These are phyloP conservation scores for Aurantiochytrium sp. DNA, from an alignment of 108 stramenopile species.

Conservation along the genomic window DNA sequence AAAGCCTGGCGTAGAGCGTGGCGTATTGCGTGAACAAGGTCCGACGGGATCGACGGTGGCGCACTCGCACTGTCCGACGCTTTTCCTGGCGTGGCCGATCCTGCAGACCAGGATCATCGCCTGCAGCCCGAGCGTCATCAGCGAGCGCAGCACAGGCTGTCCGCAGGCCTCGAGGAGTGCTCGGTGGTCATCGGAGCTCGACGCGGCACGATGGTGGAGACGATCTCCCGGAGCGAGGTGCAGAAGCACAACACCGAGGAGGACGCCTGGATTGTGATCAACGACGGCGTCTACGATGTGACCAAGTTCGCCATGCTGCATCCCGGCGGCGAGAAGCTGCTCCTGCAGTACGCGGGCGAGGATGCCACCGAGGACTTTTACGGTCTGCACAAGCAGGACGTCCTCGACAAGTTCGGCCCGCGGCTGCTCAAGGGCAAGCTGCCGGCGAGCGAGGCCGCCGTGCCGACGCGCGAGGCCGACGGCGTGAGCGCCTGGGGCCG, in stretches of 20 bases:
- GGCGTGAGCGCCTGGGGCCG: background rate
- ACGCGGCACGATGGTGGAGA: background rate
- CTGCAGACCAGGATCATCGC: too few species aligned
- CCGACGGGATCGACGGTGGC: too few species aligned
- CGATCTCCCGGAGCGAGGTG: conserved; percentile 58
- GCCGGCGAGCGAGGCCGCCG: background rate
- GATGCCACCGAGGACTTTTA: conserved; percentile 59
- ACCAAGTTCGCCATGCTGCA: conserved; percentile 92
- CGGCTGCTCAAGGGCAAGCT: conserved; percentile 1
- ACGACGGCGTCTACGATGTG: conserved; percentile 95
- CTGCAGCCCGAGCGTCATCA: too few species aligned
- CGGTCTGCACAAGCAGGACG: background rate
- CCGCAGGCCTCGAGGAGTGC: too few species aligned
- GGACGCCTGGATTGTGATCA: conserved; percentile 91
- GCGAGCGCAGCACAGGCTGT: too few species aligned
- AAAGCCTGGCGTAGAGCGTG: too few species aligned
- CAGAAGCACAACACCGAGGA: conserved; percentile 77
- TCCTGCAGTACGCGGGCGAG: conserved; percentile 81
- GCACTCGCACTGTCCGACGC: too few species aligned
- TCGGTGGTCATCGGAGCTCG: too few species aligned
- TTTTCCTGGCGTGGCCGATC: too few species aligned
- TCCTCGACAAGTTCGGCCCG: conserved; percentile 5
- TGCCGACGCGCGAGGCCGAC: background rate
- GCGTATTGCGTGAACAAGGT: too few species aligned
- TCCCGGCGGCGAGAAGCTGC: conserved; percentile 88